Percentiles rank a stretch among this genome's conserved stretches.
phyloP scores from a whole-genome alignment of 345 rosid species.

The Erodium maritimum region DNA sequence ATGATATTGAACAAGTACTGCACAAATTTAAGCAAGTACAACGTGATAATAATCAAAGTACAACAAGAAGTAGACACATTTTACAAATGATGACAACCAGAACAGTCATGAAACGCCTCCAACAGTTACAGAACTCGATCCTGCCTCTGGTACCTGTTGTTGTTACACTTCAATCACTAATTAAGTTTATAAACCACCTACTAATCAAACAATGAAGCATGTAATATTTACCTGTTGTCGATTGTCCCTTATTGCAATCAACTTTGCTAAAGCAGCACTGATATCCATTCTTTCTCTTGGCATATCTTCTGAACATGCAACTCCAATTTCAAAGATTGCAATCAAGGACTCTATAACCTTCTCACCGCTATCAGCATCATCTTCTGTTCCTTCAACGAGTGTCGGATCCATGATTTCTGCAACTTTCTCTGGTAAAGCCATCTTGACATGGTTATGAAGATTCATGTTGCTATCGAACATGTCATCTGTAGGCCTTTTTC shows the following conservation, averaged over 20 bases:
- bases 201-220: too few species aligned
- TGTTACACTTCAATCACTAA: too few species aligned
- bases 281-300: background rate
- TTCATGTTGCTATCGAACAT: background rate
- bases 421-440: background rate
- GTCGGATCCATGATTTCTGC: background rate
- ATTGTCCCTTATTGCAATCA: background rate
- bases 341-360: background rate
- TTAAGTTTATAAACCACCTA: too few species aligned
- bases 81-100: too few species aligned
- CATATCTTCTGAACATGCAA: background rate
- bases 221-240: too few species aligned
- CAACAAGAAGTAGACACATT: too few species aligned
- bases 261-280: background rate
- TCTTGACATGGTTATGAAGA: background rate
- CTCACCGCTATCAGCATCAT: background rate
- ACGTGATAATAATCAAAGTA: too few species aligned
- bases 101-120: too few species aligned
- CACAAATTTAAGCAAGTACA: too few species aligned
- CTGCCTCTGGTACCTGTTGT: too few species aligned
- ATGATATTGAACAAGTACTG: too few species aligned
- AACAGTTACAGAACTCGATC: too few species aligned
- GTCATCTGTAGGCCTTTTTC: background rate
- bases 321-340: background rate
- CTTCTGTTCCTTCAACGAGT: background rate